These are phyloP conservation scores for Fusarium acutatum DNA, from an alignment of 2,329 filamentous ascomycete species.

Conservation along the genomic window DNA sequence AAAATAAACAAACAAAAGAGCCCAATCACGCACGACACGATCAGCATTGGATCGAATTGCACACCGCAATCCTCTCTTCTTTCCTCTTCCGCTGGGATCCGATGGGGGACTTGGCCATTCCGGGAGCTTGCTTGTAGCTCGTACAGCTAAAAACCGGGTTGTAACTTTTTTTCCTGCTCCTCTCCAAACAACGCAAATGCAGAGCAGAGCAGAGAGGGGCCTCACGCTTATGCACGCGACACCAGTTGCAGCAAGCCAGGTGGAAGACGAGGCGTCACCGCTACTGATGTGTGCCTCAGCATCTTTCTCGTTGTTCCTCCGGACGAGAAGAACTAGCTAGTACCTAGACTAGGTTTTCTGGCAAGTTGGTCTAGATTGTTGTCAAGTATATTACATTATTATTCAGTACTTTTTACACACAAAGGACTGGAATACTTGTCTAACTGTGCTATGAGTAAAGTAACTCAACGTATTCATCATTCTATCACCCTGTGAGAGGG, in stretches of 20 bases:
- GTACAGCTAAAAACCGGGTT: conserved; percentile 20
- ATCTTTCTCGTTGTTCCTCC: not conserved
- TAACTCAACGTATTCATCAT: not conserved
- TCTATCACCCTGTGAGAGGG: not conserved
- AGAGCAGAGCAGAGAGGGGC: conserved; percentile 13
- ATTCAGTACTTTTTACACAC: not conserved
- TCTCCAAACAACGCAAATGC: not conserved
- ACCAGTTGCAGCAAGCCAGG: conserved; percentile 38
- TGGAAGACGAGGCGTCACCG: conserved; percentile 35
- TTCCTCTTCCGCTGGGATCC: conserved; percentile 9
- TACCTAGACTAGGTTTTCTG: not conserved
- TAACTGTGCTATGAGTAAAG: not conserved
- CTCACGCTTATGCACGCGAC: conserved; percentile 43
- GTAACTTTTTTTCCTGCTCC: conserved; percentile 2
- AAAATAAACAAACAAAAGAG: conserved; percentile 4
- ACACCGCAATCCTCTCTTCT: conserved; percentile 26
- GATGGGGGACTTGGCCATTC: conserved; percentile 15
- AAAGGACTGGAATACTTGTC: not conserved
- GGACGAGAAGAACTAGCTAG: not conserved
- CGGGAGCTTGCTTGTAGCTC: conserved; percentile 12
- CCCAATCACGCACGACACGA: conserved; percentile 3
- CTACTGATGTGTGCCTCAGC: conserved; percentile 27
- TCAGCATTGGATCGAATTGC: conserved; percentile 18
- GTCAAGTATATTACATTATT: not conserved
- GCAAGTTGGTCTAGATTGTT: not conserved